Evolutionary conservation across 2,329 filamentous ascomycete genomes (phyloP), one percentile per base, ranked within the genome.

Genomic region (Thermomyces lanuginosus): DNA sequence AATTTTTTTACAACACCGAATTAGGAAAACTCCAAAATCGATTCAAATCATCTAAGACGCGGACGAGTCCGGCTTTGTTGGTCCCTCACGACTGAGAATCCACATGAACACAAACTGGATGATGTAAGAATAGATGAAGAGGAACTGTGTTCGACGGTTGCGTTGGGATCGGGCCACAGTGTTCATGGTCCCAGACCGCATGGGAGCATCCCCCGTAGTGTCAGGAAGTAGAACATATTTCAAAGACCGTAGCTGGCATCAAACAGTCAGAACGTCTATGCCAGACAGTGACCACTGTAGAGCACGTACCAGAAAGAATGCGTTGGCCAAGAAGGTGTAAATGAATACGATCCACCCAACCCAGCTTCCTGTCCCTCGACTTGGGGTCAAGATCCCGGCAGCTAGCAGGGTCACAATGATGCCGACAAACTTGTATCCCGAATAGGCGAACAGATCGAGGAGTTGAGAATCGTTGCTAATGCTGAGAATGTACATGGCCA

Each of bases 401-500:
- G 86, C 58, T 8, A 78, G 66, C 35, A 95, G 72, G 0, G 84
- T 93, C 26, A 80, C 67, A 34, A 98, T 98, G 40, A 93, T 83
- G 16, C 86, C 89, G 15, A 98, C 86, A 46, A 98, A 98, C 55
- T 98, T 98, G 61, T 98, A 98, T 11, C 91, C 91, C 2, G 79
- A 86, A 58, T 98, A 98, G 4, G 91, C 91, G 28, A 98, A 76
- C 26, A 98, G 58, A 44, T 98, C 89, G 32, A 95, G 69, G 27
- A 95, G 69, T 50, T 95, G 89, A 9, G 79, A 89, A 40, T 92
- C 81, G 49, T 89, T 92, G 42, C 75, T 91, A 53, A 98, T 95
- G 56, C 72, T 83, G 26, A 98, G 59, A 29, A 98, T 72, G 48
- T 95, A 98, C 52, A 81, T 91, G 27, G 86, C 89, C 14, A 92